Percentiles rank a stretch among this genome's conserved stretches.
These are phyloP conservation scores for Oryza australiensis DNA, from an alignment of 176 grass and related monocot genomes.

Conservation along the genomic window DNA sequence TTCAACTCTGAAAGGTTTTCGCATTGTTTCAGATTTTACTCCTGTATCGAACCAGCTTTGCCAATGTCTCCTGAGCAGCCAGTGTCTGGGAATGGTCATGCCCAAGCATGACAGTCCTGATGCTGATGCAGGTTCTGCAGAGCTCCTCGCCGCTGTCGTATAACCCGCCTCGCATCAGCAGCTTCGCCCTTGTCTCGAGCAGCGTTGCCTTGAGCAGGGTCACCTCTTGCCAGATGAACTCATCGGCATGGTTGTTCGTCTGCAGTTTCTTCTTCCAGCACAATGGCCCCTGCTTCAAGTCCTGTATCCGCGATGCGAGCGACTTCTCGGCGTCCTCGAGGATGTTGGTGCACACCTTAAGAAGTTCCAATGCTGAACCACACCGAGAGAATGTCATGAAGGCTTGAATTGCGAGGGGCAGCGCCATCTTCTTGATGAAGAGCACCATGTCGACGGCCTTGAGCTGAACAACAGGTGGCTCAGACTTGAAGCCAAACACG, in stretches of 20 bases:
- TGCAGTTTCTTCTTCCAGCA: constrained; percentile 86
- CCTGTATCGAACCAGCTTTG: constrained; percentile 83
- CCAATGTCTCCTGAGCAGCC: constrained; percentile 79
- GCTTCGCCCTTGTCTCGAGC: constrained; percentile 88
- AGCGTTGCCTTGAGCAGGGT: constrained; percentile 75
- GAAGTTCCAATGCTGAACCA: constrained; percentile 74
- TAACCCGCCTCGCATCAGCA: constrained; percentile 72
- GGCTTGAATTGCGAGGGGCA: constrained; percentile 71
- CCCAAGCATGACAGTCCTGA: constrained; percentile 86
- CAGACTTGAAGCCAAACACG: constrained; percentile 86
- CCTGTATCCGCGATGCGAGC: constrained; percentile 57
- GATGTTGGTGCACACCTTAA: constrained; percentile 92
- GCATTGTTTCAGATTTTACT: constrained; percentile 67
- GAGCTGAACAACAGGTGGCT: constrained; percentile 72
- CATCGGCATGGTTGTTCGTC: constrained; percentile 54
- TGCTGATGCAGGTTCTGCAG: constrained; percentile 94
- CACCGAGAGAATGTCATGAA: constrained; percentile 88
- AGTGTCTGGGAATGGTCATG: constrained; percentile 76
- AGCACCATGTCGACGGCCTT: constrained; percentile 67
- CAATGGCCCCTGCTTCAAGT: constrained; percentile 55
- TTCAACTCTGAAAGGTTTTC: not conserved
- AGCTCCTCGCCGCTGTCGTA: constrained; percentile 80
- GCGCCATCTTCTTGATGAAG: constrained; percentile 79
- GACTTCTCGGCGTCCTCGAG: constrained; percentile 86
- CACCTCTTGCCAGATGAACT: constrained; percentile 92